These are phyloP conservation scores for Pichia sporocuriosa DNA, from an alignment of 805 yeast species.

Conservation along the genomic window DNA sequence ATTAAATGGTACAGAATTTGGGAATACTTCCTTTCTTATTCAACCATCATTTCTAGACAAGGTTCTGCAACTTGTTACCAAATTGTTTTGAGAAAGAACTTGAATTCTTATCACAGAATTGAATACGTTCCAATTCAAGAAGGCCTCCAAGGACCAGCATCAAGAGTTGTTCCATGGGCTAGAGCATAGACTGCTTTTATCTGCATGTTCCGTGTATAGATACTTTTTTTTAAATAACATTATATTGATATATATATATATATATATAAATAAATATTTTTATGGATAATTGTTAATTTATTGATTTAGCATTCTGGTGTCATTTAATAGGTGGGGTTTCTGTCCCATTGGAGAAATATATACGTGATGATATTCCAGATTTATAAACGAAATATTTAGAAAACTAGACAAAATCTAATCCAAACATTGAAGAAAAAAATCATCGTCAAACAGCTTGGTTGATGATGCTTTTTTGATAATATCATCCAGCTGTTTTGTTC, in stretches of 20 bases:
- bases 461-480: slow-evolving; percentile 8
- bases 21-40: slow-evolving; percentile 82
- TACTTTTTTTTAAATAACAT: background rate
- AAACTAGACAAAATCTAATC: too few relatives aligned
- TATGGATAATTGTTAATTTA: background rate
- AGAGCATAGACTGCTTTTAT: slow-evolving; percentile 23
- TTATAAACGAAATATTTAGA: too few relatives aligned
- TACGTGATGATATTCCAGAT: too few relatives aligned
- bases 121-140: slow-evolving; percentile 74
- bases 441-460: too few relatives aligned
- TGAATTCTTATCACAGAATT: slow-evolving; percentile 77
- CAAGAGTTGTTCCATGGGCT: slow-evolving; percentile 53
- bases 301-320: too few relatives aligned
- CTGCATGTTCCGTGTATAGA: background rate
- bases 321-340: too few relatives aligned
- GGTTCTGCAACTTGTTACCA: slow-evolving; percentile 91
- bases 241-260: background rate
- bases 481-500: slow-evolving; percentile 8
- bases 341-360: too few relatives aligned
- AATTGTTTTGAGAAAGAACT: slow-evolving; percentile 82
- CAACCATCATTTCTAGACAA: slow-evolving; percentile 83
- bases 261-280: too few relatives aligned
- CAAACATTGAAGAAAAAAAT: background rate
- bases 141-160: slow-evolving; percentile 58
- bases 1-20: slow-evolving; percentile 87